These are phyloP conservation scores for Didymella pomorum DNA, from an alignment of 2,329 filamentous ascomycete genomes.

Conservation along the genomic window DNA sequence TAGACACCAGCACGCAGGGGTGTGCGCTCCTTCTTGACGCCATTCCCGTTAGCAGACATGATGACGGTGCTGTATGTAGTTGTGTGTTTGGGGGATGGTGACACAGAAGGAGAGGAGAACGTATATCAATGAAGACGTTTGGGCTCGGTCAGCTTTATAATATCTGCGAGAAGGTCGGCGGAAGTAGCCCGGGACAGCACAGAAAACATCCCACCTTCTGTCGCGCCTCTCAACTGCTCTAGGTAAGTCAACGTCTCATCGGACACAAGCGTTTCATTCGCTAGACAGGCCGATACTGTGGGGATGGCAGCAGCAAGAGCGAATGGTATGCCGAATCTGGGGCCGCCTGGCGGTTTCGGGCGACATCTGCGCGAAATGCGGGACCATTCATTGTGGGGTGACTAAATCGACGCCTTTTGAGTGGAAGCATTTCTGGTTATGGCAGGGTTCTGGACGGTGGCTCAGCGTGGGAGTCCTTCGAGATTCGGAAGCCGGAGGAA, in stretches of 20 bases:
- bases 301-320: slow-evolving; percentile 34
- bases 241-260: slow-evolving; percentile 33
- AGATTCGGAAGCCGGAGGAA: slow-evolving; percentile 28
- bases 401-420: slow-evolving; percentile 44
- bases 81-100: slow-evolving; percentile 18
- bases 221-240: slow-evolving; percentile 34
- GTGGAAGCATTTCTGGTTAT: slow-evolving; percentile 29
- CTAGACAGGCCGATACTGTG: slow-evolving; percentile 22
- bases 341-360: slow-evolving; percentile 39
- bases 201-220: slow-evolving; percentile 42
- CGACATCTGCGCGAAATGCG: slow-evolving; percentile 45
- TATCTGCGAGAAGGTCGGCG: slow-evolving; percentile 46
- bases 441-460: slow-evolving; percentile 38
- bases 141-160: slow-evolving; percentile 51
- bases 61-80: slow-evolving; percentile 21
- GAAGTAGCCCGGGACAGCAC: slow-evolving; percentile 44
- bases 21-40: slow-evolving; percentile 52
- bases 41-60: slow-evolving; percentile 49
- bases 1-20: slow-evolving; percentile 84
- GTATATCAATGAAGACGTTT: slow-evolving; percentile 24
- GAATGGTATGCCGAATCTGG: slow-evolving; percentile 36
- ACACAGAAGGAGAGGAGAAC: slow-evolving; percentile 24
- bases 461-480: slow-evolving; percentile 26
- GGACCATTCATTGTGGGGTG: slow-evolving; percentile 44
- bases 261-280: slow-evolving; percentile 40